These are phyloP conservation scores for Trichoderma virens DNA, from an alignment of 495 filamentous ascomycete species.

Conservation along the genomic window DNA sequence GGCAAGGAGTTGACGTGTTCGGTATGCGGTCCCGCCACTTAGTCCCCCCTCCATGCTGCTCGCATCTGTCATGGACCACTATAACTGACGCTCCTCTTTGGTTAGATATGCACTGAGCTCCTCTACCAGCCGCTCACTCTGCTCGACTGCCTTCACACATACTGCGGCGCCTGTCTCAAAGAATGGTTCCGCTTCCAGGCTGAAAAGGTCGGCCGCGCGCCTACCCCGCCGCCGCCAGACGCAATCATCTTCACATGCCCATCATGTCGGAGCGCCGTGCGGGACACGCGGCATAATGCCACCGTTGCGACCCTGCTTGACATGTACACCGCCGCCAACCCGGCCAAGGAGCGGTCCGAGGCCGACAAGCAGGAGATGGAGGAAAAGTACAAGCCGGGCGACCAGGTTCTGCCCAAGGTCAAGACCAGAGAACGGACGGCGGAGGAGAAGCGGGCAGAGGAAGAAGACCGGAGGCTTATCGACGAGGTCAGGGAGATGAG, in stretches of 20 bases:
- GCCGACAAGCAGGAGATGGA: conserved; percentile 66
- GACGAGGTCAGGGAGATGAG: conserved; percentile 65
- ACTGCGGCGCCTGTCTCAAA: conserved; percentile 89
- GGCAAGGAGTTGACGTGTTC: conserved; percentile 91
- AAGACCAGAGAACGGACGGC: conserved; percentile 30
- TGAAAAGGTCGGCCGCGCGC: conserved; percentile 34
- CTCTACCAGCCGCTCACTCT: conserved; percentile 93
- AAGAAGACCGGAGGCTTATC: conserved; percentile 61
- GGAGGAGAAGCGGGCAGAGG: conserved; percentile 44
- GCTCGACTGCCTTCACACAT: conserved; percentile 95
- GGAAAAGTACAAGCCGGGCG: conserved; percentile 65
- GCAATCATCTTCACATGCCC: conserved; percentile 73
- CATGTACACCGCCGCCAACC: conserved; percentile 67
- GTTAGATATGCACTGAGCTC: conserved; percentile 92
- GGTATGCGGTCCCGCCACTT: conserved; percentile 46
- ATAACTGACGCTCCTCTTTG: neutral
- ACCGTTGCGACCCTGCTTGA: conserved; percentile 76
- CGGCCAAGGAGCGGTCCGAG: conserved; percentile 54
- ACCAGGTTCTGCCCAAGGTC: conserved; percentile 60
- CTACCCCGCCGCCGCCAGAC: conserved; percentile 37
- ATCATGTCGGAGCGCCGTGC: conserved; percentile 78
- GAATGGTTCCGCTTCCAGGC: conserved; percentile 78
- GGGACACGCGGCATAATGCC: conserved; percentile 76
- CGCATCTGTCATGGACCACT: neutral
- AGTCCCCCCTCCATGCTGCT: neutral